Evolutionary conservation across 129 eudicot genomes (phyloP).

Genomic region (Saussurea involucrata): DNA sequence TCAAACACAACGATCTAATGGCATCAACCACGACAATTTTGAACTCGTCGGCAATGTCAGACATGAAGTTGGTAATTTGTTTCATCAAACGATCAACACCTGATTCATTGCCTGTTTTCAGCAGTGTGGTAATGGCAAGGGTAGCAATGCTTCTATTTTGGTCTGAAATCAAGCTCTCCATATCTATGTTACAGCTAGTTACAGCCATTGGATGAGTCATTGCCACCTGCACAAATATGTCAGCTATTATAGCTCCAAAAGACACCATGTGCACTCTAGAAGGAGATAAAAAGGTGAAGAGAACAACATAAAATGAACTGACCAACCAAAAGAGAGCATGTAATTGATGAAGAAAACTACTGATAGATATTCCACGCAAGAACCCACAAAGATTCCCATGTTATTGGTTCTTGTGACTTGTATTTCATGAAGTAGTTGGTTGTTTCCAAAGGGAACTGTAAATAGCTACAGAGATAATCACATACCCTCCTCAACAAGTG

Average conservation of each 20-base stretch:
- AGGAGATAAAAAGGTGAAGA: background rate
- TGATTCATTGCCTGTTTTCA: slow-evolving; percentile 97
- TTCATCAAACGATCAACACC: slow-evolving; percentile 97
- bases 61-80: slow-evolving; percentile 95
- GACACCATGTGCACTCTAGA: background rate
- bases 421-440: background rate
- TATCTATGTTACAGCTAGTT: slow-evolving; percentile 90
- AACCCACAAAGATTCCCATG: background rate
- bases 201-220: slow-evolving; percentile 98
- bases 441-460: background rate
- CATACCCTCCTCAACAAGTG: background rate
- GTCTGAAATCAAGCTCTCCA: slow-evolving; percentile 95
- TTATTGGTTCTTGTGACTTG: background rate
- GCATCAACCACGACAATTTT: slow-evolving; percentile 98
- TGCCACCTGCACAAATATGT: slow-evolving; percentile 67
- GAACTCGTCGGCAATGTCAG: slow-evolving; percentile 97
- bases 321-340: background rate
- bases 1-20: slow-evolving; percentile 84
- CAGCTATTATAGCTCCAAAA: background rate
- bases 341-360: background rate
- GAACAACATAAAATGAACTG: background rate
- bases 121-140: slow-evolving; percentile 93
- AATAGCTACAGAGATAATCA: background rate
- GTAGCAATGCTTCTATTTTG: slow-evolving; percentile 98
- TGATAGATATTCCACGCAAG: background rate